These are phyloP conservation scores for Lanmaoa rubissima DNA, from an alignment of 768 basidiomycete genomes.

Conservation along the genomic window DNA sequence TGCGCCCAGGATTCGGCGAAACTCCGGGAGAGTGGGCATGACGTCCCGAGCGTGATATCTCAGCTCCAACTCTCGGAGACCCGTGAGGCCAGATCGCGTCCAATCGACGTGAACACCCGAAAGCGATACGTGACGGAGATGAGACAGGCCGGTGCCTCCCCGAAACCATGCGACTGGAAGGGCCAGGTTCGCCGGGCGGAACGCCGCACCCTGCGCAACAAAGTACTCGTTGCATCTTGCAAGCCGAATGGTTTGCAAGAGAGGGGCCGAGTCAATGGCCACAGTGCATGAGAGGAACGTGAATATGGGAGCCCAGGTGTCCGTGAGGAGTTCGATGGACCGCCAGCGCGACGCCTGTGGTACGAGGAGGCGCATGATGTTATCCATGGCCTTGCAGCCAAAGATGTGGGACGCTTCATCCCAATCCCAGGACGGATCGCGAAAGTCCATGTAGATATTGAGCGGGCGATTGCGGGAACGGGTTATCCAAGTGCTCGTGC, in stretches of 20 bases:
- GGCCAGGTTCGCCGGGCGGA: conserved; percentile 42
- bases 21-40: conserved; percentile 50
- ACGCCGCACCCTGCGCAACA: conserved; percentile 42
- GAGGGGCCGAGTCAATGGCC: conserved; percentile 33
- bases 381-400: conserved; percentile 42
- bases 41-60: conserved; percentile 57
- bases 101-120: conserved; percentile 62
- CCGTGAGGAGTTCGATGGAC: conserved; percentile 48
- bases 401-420: conserved; percentile 45
- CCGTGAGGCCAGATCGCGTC: conserved; percentile 38
- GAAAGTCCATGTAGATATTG: conserved; percentile 54
- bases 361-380: conserved; percentile 43
- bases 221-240: conserved; percentile 61
- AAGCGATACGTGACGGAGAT: conserved; percentile 43
- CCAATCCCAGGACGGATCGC: conserved; percentile 58
- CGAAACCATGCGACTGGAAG: conserved; percentile 43
- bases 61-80: conserved; percentile 48
- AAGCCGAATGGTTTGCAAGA: conserved; percentile 42
- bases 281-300: conserved; percentile 46
- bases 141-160: conserved; percentile 29
- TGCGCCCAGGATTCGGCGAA: conserved; percentile 39
- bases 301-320: conserved; percentile 60
- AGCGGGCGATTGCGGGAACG: conserved; percentile 49
- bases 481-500: conserved; percentile 38
- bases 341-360: conserved; percentile 48